Evolutionary conservation across 345 rosid species (phyloP).

Genomic region (Triadica sebifera): DNA sequence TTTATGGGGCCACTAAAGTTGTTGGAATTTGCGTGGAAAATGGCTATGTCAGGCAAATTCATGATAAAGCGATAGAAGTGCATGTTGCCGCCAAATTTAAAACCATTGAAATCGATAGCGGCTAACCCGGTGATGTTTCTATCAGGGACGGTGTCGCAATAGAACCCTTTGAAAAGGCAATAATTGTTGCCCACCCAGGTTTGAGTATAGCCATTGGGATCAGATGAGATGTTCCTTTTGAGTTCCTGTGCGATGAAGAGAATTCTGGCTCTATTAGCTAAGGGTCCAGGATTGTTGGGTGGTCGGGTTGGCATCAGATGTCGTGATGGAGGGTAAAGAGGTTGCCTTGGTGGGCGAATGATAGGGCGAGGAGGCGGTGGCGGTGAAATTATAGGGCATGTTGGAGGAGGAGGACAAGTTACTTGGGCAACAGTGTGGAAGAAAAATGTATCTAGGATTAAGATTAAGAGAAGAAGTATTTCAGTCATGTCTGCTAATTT

Average conservation of each 20-base stretch:
- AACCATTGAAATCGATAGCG: constrained; percentile 38
- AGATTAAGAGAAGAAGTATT: background rate
- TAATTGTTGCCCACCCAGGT: constrained; percentile 36
- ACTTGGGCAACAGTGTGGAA: constrained; percentile 1
- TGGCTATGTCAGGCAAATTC: constrained; percentile 30
- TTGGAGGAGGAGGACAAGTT: constrained; percentile 14
- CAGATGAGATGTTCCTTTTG: constrained; percentile 26
- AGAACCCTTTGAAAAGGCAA: constrained; percentile 34
- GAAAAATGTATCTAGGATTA: background rate
- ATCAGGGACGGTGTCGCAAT: constrained; percentile 31
- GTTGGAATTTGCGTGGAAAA: constrained; percentile 46
- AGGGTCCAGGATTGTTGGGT: constrained; percentile 17
- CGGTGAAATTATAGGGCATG: constrained; percentile 14
- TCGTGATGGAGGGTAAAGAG: constrained; percentile 9
- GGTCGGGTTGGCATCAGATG: constrained; percentile 15
- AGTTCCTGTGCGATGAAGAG: constrained; percentile 24
- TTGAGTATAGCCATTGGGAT: constrained; percentile 12
- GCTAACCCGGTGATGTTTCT: constrained; percentile 23
- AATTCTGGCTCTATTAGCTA: constrained; percentile 16
- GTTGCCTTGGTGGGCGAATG: constrained; percentile 15
- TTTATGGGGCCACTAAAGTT: constrained; percentile 21
- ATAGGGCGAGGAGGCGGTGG: constrained; percentile 14
- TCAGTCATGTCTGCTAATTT: background rate
- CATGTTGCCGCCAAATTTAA: constrained; percentile 22
- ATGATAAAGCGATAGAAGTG: constrained; percentile 28